Percentiles rank a stretch among this genome's conserved stretches.
Evolutionary conservation across 2,329 filamentous ascomycete genomes (phyloP).

Genomic region (Fusarium sp.): DNA sequence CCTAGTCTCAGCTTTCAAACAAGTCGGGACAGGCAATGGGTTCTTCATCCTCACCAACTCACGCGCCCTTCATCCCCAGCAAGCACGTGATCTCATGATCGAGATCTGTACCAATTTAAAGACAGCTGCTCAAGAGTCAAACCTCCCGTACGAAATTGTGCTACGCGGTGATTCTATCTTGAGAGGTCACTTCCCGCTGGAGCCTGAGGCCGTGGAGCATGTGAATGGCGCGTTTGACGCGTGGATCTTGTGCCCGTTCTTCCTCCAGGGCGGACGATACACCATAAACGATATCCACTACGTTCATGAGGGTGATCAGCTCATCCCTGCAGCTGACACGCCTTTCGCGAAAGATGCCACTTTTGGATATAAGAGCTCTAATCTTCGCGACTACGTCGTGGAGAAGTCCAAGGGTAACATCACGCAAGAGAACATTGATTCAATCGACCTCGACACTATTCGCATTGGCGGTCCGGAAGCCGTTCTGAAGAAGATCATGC

Average conservation of each 20-base stretch:
- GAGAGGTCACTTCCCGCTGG: slow-evolving; percentile 66
- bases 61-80: slow-evolving; percentile 61
- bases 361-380: slow-evolving; percentile 66
- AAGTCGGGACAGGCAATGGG: background rate
- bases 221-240: slow-evolving; percentile 62
- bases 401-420: slow-evolving; percentile 63
- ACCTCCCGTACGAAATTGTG: slow-evolving; percentile 62
- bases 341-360: slow-evolving; percentile 68
- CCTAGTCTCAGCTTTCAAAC: background rate
- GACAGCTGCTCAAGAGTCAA: slow-evolving; percentile 53
- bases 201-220: slow-evolving; percentile 61
- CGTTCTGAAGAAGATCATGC: slow-evolving; percentile 54
- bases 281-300: slow-evolving; percentile 69
- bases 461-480: slow-evolving; percentile 55
- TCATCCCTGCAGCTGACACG: slow-evolving; percentile 58
- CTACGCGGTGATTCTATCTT: slow-evolving; percentile 67
- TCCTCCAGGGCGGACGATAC: slow-evolving; percentile 66
- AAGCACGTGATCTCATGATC: slow-evolving; percentile 58
- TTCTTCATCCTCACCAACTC: slow-evolving; percentile 25
- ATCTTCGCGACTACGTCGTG: slow-evolving; percentile 57
- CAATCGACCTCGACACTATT: slow-evolving; percentile 60
- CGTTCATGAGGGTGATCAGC: slow-evolving; percentile 59
- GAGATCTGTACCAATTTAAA: slow-evolving; percentile 63
- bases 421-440: slow-evolving; percentile 50
- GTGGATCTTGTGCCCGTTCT: slow-evolving; percentile 68